Evolutionary conservation across 1,284 basidiomycete genomes (phyloP).

Genomic region (Trametes hirsuta): DNA sequence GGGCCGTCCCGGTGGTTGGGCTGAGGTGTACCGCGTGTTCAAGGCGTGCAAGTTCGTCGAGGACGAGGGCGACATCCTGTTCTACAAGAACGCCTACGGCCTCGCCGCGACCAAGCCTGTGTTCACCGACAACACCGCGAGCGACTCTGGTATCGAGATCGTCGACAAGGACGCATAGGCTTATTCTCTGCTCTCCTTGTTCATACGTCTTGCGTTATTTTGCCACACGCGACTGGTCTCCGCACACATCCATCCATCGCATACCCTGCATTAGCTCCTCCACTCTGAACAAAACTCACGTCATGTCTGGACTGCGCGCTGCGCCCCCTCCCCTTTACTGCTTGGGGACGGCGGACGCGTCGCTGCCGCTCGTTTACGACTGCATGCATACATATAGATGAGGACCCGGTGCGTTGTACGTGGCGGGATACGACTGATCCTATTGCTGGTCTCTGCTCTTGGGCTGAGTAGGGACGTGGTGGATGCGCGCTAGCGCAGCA

Average conservation of each 20-base stretch:
- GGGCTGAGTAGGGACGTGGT: neutral
- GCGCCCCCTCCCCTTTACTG: neutral
- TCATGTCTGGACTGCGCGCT: neutral
- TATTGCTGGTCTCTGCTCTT: no score
- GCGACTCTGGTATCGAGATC: slow-evolving; percentile 85
- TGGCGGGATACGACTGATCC: no score
- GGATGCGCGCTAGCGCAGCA: slow-evolving; percentile 1
- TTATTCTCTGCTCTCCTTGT: neutral
- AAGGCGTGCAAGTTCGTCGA: slow-evolving; percentile 90
- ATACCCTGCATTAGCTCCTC: neutral
- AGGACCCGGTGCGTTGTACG: neutral
- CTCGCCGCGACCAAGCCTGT: slow-evolving; percentile 72
- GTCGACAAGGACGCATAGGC: slow-evolving; percentile 47
- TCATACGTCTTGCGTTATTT: neutral
- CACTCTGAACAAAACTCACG: neutral
- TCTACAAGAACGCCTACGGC: slow-evolving; percentile 89
- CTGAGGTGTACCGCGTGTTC: slow-evolving; percentile 77
- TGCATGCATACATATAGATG: neutral
- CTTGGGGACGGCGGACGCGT: no score
- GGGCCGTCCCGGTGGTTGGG: slow-evolving; percentile 76
- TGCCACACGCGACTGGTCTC: neutral
- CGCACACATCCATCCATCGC: neutral
- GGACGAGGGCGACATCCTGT: slow-evolving; percentile 88
- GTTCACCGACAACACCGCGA: slow-evolving; percentile 63
- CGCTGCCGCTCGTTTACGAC: neutral